phyloP scores from a whole-genome alignment of 768 basidiomycete genomes.

The Mycena crocata region DNA sequence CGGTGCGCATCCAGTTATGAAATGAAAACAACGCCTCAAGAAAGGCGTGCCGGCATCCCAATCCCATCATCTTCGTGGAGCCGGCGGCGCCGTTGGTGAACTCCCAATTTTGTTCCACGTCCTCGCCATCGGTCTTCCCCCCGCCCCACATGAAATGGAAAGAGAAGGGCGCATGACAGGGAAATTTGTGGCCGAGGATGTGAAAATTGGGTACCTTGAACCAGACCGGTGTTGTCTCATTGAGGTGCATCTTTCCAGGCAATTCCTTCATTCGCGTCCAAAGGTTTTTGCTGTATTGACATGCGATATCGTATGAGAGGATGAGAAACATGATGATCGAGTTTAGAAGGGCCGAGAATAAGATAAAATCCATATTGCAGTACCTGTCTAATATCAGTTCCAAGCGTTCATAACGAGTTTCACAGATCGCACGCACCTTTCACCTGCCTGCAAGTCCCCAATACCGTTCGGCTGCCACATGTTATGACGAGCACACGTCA shows the following conservation, averaged over 20 bases:
- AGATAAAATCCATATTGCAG: not conserved
- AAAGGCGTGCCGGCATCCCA: not conserved
- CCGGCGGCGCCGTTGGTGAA: too few species aligned
- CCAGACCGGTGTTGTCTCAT: not conserved
- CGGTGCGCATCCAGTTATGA: constrained; percentile 9
- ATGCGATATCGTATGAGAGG: not conserved
- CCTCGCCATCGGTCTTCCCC: too few species aligned
- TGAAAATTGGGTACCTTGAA: constrained; percentile 4
- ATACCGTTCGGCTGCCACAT: not conserved
- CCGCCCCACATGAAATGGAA: too few species aligned
- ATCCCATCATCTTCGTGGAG: constrained; percentile 2
- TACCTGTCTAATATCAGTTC: not conserved
- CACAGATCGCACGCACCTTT: not conserved
- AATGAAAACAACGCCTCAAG: constrained; percentile 1
- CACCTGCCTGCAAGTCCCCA: not conserved
- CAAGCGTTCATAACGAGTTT: not conserved
- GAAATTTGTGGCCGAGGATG: too few species aligned
- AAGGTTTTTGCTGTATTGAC: too few species aligned
- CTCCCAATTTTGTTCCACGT: too few species aligned
- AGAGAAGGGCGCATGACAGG: not conserved
- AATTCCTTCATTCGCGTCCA: not conserved
- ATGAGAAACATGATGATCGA: not conserved
- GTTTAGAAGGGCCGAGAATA: not conserved
- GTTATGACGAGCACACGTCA: not conserved
- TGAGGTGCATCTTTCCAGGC: not conserved